Evolutionary conservation across 352 stramenopile genomes (phyloP).

Genomic region (Phytophthora pini): DNA sequence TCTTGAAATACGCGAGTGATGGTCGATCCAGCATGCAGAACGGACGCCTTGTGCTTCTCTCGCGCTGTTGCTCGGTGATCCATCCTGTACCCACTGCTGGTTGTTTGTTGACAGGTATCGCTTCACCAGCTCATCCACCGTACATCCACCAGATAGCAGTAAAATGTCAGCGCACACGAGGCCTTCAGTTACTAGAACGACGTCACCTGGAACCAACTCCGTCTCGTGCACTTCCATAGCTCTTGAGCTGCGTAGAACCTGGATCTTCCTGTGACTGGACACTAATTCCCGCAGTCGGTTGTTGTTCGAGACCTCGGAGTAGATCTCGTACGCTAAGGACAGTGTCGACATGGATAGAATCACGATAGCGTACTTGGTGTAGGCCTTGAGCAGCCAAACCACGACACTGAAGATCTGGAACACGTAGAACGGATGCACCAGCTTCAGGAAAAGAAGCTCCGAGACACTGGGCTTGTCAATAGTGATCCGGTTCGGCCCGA

Average conservation of each 20-base stretch:
- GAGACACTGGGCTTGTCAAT: constrained; percentile 42
- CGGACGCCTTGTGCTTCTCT: constrained; percentile 34
- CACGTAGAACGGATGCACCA: constrained; percentile 68
- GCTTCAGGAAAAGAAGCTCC: constrained; percentile 57
- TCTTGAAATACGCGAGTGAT: constrained; percentile 28
- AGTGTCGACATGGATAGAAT: constrained; percentile 50
- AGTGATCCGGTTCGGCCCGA: constrained; percentile 52
- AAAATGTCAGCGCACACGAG: constrained; percentile 48
- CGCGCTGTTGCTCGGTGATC: constrained; percentile 40
- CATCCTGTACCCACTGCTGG: constrained; percentile 13
- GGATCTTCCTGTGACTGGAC: constrained; percentile 39
- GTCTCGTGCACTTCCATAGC: constrained; percentile 32
- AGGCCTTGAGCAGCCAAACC: constrained; percentile 56
- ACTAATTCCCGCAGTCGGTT: constrained; percentile 51
- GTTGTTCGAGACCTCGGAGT: constrained; percentile 52
- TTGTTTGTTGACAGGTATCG: constrained; percentile 54
- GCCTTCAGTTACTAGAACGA: constrained; percentile 42
- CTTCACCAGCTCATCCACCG: constrained; percentile 55
- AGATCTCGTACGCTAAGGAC: constrained; percentile 61
- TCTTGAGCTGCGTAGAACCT: constrained; percentile 36
- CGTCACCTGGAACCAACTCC: constrained; percentile 58
- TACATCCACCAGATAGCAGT: constrained; percentile 47
- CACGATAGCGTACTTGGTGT: constrained; percentile 32
- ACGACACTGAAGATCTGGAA: constrained; percentile 65
- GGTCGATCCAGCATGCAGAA: constrained; percentile 45